Base-by-base conservation (phyloP, 768 basidiomycete genomes). In the Agrocybe praecox region DNA sequence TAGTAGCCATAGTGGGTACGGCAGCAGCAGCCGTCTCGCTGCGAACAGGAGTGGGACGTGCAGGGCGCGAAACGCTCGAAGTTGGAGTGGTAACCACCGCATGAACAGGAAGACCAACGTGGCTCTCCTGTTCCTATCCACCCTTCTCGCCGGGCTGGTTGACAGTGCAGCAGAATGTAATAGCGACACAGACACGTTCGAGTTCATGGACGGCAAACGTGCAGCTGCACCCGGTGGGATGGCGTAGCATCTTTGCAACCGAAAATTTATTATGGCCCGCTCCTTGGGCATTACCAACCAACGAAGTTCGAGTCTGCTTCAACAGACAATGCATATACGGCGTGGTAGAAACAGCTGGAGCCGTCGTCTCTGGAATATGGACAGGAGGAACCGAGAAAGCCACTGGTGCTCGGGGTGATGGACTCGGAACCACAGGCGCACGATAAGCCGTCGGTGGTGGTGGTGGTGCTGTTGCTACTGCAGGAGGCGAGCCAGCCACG, bases 221-320 rank as follows among this genome's bases (percentile, higher is more conserved):
- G 18, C 36, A 32, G 33, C 15, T 15, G 33, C 33, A 34, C 33
- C 33, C 7, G 33, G 8, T 15, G 33, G 33, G 33, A 34, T 8
- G 33, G 33, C 33, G 15, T 34, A 18, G 47, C 23, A 17, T n/a
- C 23, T 6, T 70, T 65, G 17, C 77, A 67, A 26, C 85, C 82
- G 52, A 93, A 88, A 53, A 94, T 82, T 73, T 90, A 92, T 49
- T 85, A 83, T 2, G 93, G 77, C 10, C 87, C 89, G 62, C 92
- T 84, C 69, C 88, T n/a, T n/a, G n/a, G n/a, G n/a, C n/a, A n/a
- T n/a, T n/a, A n/a, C n/a, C n/a, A n/a, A n/a, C n/a, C n/a, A n/a
- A n/a, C n/a, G n/a, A n/a, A n/a, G n/a, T n/a, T n/a, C n/a, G n/a
- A n/a, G n/a, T n/a, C n/a, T n/a, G n/a, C n/a, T n/a, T n/a, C n/a